Evolutionary conservation across 2,329 filamentous ascomycete species (phyloP).

Genomic region (Talaromyces sp.): DNA sequence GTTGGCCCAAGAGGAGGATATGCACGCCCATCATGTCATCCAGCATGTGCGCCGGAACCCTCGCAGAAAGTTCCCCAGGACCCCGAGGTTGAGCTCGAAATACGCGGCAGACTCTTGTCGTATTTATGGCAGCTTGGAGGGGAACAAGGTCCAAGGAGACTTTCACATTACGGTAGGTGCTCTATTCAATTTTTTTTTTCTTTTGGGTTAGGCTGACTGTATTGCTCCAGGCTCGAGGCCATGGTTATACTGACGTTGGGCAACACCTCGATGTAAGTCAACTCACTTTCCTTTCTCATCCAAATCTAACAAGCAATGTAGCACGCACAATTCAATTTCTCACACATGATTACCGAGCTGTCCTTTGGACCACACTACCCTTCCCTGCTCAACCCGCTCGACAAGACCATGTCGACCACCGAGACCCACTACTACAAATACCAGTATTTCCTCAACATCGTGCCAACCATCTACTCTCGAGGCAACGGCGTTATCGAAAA

Average conservation of each 20-base stretch:
- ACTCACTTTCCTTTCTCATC: slow-evolving; percentile 12
- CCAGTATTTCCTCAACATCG: slow-evolving; percentile 94
- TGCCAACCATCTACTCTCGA: slow-evolving; percentile 86
- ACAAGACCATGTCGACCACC: slow-evolving; percentile 79
- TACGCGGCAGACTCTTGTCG: slow-evolving; percentile 70
- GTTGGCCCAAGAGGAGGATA: slow-evolving; percentile 55
- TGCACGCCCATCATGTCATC: slow-evolving; percentile 88
- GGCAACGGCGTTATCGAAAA: slow-evolving; percentile 38
- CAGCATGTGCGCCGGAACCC: slow-evolving; percentile 64
- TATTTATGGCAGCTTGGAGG: slow-evolving; percentile 80
- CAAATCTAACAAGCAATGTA: neutral
- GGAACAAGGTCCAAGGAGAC: slow-evolving; percentile 96
- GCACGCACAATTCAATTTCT: slow-evolving; percentile 83
- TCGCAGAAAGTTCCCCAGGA: slow-evolving; percentile 62
- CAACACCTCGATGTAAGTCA: slow-evolving; percentile 77
- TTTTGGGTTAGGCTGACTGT: neutral
- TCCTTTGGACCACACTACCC: slow-evolving; percentile 98
- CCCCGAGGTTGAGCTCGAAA: slow-evolving; percentile 56
- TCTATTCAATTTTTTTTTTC: neutral
- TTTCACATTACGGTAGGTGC: slow-evolving; percentile 75
- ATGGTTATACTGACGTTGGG: slow-evolving; percentile 82
- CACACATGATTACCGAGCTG: slow-evolving; percentile 90
- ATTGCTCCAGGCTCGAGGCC: slow-evolving; percentile 55
- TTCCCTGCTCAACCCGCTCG: slow-evolving; percentile 85
- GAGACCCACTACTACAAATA: slow-evolving; percentile 81